Base-by-base conservation (phyloP, 306 rosid species). In the Castanea sativa region DNA sequence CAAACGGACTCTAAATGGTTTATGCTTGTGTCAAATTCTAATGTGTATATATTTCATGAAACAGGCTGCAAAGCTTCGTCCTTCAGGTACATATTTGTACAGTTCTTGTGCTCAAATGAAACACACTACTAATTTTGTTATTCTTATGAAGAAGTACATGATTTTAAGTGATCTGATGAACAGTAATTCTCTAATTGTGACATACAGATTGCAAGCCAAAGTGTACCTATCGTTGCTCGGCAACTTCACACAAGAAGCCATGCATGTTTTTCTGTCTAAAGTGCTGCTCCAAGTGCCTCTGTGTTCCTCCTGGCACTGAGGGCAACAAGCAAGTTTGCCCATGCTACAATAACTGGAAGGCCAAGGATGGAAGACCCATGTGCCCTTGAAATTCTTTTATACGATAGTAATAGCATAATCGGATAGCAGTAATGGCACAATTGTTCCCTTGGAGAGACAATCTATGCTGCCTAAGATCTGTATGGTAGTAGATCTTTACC, bases 271-370 rank as follows among this genome's bases (percentile, higher is more conserved):
- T 89, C 92, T 94, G 98, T 81, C 85, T 87, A 52, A 94, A 92
- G 69, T 94, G 98, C 69, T 94, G 98, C 33, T 76, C 93, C 16
- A 81, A 55, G 71, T 94, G 98, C 63, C 88, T 89, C 0, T 94
- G 97, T 21, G 98, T 94, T 61, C 98, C 98, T 74, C 86, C 95
- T 0, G 98, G 98, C 5, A 86, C 89, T 2, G 81, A 87, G 15
- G 97, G 97, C 38, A 87, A 94, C 88, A 94, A 90, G 81, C 80
- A 91, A 87, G 79, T 69, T 1, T 94, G 98, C 60, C 92, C 97
- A 73, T 94, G 98, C 85, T 94, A 94, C 89, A 92, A 94, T 80
- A 87, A 76, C 85, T 94, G 97, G 98, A 94, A 94, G 92, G 90
- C 97, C 63, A 73, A 88, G 87, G 85, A 87, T 86, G 98, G 98